These are phyloP conservation scores for Zygnema circumcarinatum DNA, from an alignment of 139 green algal genomes.

Conservation along the genomic window DNA sequence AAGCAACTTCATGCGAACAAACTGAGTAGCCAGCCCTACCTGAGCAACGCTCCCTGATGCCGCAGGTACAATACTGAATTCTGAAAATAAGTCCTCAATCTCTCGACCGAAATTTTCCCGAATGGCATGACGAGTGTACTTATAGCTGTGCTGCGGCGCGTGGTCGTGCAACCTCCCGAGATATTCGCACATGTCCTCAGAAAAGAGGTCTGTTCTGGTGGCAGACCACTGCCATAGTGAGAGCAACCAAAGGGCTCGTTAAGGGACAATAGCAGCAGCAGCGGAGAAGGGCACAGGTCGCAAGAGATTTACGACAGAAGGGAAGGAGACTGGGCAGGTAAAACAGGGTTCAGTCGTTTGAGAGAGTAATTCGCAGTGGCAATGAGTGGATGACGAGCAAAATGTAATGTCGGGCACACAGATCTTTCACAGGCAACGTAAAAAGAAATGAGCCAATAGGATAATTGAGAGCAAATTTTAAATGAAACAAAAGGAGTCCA, in stretches of 20 bases:
- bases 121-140: slow-evolving; percentile 64
- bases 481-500: too few relatives aligned
- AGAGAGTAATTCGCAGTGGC: too few relatives aligned
- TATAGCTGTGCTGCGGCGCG: slow-evolving; percentile 65
- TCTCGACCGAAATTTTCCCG: slow-evolving; percentile 73
- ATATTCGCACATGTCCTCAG: slow-evolving; percentile 64
- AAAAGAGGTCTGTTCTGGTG: slow-evolving; percentile 91
- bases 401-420: too few relatives aligned
- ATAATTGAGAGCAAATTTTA: too few relatives aligned
- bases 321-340: background rate
- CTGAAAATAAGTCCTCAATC: slow-evolving; percentile 81
- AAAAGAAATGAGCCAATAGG: too few relatives aligned
- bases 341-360: too few relatives aligned
- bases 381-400: too few relatives aligned
- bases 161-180: slow-evolving; percentile 64
- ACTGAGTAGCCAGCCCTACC: too few relatives aligned
- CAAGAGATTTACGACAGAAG: background rate
- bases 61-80: slow-evolving; percentile 79
- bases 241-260: too few relatives aligned
- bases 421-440: too few relatives aligned
- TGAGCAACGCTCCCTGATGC: slow-evolving; percentile 93
- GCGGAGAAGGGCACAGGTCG: background rate
- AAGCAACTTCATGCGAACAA: too few relatives aligned
- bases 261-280: background rate
- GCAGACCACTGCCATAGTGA: slow-evolving; percentile 82